Percentiles rank a stretch among this genome's conserved stretches.
These are phyloP conservation scores for Fusarium aywerte DNA, from an alignment of 2,329 filamentous ascomycete species.

Conservation along the genomic window DNA sequence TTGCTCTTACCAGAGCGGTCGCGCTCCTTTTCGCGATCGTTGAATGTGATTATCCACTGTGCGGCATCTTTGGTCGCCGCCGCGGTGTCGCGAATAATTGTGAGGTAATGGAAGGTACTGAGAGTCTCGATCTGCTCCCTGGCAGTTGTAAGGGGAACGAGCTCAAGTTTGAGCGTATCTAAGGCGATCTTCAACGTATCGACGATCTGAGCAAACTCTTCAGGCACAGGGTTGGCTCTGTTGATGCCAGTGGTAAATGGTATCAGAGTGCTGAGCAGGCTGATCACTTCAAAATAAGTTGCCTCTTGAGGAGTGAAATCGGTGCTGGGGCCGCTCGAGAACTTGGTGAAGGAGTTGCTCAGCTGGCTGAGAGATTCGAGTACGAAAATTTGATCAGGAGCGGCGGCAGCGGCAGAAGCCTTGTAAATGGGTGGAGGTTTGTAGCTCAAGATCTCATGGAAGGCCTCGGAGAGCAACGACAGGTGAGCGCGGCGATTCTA, in stretches of 20 bases:
- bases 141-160: conserved; percentile 25
- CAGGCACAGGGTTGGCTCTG: conserved; percentile 38
- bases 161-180: conserved; percentile 29
- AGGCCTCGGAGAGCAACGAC: conserved; percentile 61
- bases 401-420: conserved; percentile 52
- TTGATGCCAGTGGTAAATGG: conserved; percentile 45
- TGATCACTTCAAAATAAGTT: conserved; percentile 57
- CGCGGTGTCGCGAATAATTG: conserved; percentile 54
- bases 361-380: conserved; percentile 56
- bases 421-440: conserved; percentile 64
- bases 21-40: conserved; percentile 54
- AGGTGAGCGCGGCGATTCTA: conserved; percentile 64
- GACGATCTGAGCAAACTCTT: conserved; percentile 45
- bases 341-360: conserved; percentile 55
- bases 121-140: conserved; percentile 42
- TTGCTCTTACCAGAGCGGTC: conserved; percentile 54
- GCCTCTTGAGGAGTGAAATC: conserved; percentile 57
- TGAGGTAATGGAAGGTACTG: conserved; percentile 51
- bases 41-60: conserved; percentile 51
- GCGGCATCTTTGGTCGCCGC: conserved; percentile 48
- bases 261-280: conserved; percentile 54
- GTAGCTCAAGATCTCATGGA: conserved; percentile 61
- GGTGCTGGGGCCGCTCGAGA: conserved; percentile 49
- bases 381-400: conserved; percentile 58
- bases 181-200: conserved; percentile 33